Conservation (phyloP, 2,329 filamentous ascomycete species). For the Tolypocladium nubicola region DNA sequence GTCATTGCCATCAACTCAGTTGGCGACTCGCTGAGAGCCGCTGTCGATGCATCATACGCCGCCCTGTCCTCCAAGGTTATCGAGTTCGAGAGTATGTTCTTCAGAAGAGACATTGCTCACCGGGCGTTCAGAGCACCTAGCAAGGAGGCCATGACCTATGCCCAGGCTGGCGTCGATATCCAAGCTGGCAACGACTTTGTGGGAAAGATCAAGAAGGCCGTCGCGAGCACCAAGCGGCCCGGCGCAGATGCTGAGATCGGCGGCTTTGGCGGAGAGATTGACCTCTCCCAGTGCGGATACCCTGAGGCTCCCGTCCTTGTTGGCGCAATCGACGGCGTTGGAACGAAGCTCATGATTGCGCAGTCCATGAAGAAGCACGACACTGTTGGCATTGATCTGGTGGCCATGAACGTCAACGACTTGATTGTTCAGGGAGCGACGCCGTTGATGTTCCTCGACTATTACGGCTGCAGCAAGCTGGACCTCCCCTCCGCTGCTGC, state of each 20-base stretch:
- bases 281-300: conserved; percentile 62
- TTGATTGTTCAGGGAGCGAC: conserved; percentile 92
- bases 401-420: conserved; percentile 99
- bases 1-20: conserved; percentile 90
- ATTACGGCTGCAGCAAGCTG: conserved; percentile 88
- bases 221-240: conserved; percentile 72
- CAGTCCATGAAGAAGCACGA: conserved; percentile 83
- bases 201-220: conserved; percentile 79
- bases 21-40: conserved; percentile 60
- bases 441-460: conserved; percentile 93
- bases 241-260: conserved; percentile 91
- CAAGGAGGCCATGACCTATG: conserved; percentile 67
- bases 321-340: conserved; percentile 92
- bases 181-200: conserved; percentile 91
- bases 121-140: conserved; percentile 47
- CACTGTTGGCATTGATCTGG: conserved; percentile 91
- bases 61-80: conserved; percentile 60
- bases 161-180: conserved; percentile 85
- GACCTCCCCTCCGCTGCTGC: conserved; percentile 65
- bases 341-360: conserved; percentile 93
- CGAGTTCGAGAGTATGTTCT: conserved; percentile 83
- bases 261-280: conserved; percentile 68
- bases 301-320: conserved; percentile 68
- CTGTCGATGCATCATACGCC: conserved; percentile 79
- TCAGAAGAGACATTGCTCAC: conserved; percentile 84